Percentiles rank a stretch among this genome's conserved stretches.
Conservation (phyloP, 2,329 filamentous ascomycete species). For the Phialophora verrucosa region DNA sequence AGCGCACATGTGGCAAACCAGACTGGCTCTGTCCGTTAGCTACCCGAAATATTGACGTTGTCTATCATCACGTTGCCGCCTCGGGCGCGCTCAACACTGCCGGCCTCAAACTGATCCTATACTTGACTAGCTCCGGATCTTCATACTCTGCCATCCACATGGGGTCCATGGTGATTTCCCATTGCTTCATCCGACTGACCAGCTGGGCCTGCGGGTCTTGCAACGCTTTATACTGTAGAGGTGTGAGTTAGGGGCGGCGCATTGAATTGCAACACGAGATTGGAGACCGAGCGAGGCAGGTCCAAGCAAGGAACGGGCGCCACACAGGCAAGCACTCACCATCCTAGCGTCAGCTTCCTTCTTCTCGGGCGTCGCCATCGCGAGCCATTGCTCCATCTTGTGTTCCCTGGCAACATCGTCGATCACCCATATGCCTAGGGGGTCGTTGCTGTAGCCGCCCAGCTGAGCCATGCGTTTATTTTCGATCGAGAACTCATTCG, state of each 20-base stretch:
- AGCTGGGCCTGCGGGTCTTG: constrained; percentile 32
- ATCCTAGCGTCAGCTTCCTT: constrained; percentile 28
- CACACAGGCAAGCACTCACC: not conserved
- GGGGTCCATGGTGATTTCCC: constrained; percentile 36
- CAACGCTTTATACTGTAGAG: constrained; percentile 26
- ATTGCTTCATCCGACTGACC: constrained; percentile 33
- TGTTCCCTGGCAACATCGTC: constrained; percentile 31
- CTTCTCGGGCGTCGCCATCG: constrained; percentile 31
- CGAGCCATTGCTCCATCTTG: constrained; percentile 34
- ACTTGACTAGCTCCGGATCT: constrained; percentile 32
- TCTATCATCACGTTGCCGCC: not conserved
- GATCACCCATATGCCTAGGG: constrained; percentile 28
- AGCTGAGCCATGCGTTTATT: constrained; percentile 32
- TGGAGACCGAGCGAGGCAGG: not conserved
- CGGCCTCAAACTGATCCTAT: constrained; percentile 27
- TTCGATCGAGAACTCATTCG: constrained; percentile 31
- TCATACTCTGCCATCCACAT: constrained; percentile 35
- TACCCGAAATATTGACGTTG: not conserved
- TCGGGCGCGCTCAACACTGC: constrained; percentile 11
- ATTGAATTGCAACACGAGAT: not conserved
- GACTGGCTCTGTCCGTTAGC: too few species aligned
- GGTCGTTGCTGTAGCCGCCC: constrained; percentile 31
- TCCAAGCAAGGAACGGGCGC: not conserved
- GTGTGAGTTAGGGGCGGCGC: not conserved
- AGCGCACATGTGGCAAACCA: too few species aligned